Percentiles rank a stretch among this genome's conserved stretches.
phyloP scores from a whole-genome alignment of 78 protist species.

The Carpediemonas membranifera region DNA sequence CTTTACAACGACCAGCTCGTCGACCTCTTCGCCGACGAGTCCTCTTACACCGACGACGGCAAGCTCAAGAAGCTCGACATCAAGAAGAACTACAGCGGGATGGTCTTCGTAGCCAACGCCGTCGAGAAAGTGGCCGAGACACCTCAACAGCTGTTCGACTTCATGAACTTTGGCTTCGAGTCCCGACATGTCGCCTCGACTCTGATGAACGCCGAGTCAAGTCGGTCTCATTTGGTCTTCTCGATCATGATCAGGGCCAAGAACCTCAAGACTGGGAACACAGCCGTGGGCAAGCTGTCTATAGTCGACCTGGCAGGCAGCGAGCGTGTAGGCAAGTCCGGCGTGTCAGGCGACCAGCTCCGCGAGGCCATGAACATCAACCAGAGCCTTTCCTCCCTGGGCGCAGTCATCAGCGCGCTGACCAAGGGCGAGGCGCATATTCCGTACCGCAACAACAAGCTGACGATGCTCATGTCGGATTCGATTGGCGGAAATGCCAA shows the following conservation, averaged over 20 bases:
- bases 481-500: conserved; percentile 58
- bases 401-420: conserved; percentile 33
- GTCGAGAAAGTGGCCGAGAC: background rate
- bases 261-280: background rate
- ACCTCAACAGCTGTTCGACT: background rate
- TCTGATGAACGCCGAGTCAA: conserved; percentile 26
- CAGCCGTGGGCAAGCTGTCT: conserved; percentile 24
- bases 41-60: background rate
- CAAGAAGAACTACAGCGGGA: background rate
- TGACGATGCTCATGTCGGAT: conserved; percentile 42
- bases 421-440: background rate
- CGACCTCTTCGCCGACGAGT: conserved; percentile 13
- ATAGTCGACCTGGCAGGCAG: conserved; percentile 60
- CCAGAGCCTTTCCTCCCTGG: conserved; percentile 25
- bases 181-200: background rate
- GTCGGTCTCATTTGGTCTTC: conserved; percentile 57
- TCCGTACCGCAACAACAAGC: conserved; percentile 51
- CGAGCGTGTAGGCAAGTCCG: conserved; percentile 34
- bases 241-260: conserved; percentile 10
- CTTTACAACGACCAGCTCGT: conserved; percentile 9
- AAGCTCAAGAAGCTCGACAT: background rate
- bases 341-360: background rate
- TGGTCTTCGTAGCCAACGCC: background rate
- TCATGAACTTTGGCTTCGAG: background rate
- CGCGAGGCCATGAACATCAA: conserved; percentile 45